Conservation (phyloP, 257 asterid genomes). For the Solanum chmielewskii region DNA sequence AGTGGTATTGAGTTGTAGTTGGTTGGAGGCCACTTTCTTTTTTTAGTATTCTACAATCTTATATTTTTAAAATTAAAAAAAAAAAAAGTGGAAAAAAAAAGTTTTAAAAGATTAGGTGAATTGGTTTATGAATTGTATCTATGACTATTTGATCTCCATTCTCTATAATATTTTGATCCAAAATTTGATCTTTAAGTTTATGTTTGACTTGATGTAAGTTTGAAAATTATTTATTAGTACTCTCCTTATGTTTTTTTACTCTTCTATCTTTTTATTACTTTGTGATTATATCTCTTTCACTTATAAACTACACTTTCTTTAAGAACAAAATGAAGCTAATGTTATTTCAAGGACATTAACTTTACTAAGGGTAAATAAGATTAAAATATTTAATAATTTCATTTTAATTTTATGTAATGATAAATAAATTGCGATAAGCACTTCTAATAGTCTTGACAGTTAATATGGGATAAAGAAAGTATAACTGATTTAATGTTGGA, state of each 20-base stretch:
- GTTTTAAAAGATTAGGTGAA: neutral
- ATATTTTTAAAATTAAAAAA: too few species aligned
- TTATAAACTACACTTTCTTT: neutral
- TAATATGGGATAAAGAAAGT: neutral
- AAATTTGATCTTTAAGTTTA: neutral
- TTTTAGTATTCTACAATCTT: neutral
- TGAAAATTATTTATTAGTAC: too few species aligned
- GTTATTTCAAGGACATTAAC: neutral
- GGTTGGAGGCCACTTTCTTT: conserved; percentile 55
- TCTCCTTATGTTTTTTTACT: neutral
- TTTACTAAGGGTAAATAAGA: neutral
- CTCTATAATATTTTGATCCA: neutral
- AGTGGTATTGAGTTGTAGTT: conserved; percentile 7
- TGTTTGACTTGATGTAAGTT: neutral
- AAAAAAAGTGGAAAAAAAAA: neutral
- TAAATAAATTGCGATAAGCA: neutral
- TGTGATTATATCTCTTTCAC: neutral
- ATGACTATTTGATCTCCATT: neutral
- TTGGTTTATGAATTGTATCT: neutral
- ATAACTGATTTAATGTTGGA: neutral
- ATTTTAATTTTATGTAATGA: neutral
- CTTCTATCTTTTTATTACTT: too few species aligned
- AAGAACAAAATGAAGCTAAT: neutral
- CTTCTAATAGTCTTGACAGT: rapidly evolving
- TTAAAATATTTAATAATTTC: neutral